Base-by-base conservation (phyloP, 805 yeast genomes). In the Starmerella khaoyaiensis region DNA sequence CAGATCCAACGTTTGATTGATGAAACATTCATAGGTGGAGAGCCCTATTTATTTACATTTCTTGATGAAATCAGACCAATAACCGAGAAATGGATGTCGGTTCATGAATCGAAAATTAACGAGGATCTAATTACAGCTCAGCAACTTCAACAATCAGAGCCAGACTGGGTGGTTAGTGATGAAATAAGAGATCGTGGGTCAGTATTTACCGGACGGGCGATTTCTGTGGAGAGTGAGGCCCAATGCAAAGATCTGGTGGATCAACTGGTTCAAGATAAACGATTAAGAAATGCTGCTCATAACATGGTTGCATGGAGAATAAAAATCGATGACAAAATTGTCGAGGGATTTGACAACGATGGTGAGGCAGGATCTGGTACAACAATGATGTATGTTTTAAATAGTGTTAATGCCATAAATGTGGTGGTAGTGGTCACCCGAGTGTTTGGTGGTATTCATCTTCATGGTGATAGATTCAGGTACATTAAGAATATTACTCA, bases 331-430 rank as follows among this genome's bases (percentile, higher is more conserved):
- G 60, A 60, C 20, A 81, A 76, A 0, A 33, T 35, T 14, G 25
- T 29, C 3, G 69, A 73, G 0, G 64, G 68, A 25, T 69, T 66
- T 33, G 96, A 90, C 53, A 97, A 90, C 56, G 98, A 87, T 54
- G 98, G 98, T 3, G 98, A 90, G 54, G 69, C 93, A 0, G 97
- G 97, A 1, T 94, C 97, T 1, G 98, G 98, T 8, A 74, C 86
- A 4, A 63, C 95, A 40, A 61, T 86, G 66, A 58, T 84, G 35
- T 94, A 83, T 61, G 58, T 86, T 33, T 59, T 86, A 46, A 72
- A 80, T 25, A 69, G 41, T 24, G 49, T 56, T 80, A 83, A 82
- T 49, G 79, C 71, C 2, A 72, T 81, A 79, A 76, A 86, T 54
- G 81, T 80, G 4, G 69, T 84, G 45, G 94, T 86, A 3, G 82